These are phyloP conservation scores for Typha latifolia DNA, from an alignment of 176 grass and related monocot species.

Conservation along the genomic window DNA sequence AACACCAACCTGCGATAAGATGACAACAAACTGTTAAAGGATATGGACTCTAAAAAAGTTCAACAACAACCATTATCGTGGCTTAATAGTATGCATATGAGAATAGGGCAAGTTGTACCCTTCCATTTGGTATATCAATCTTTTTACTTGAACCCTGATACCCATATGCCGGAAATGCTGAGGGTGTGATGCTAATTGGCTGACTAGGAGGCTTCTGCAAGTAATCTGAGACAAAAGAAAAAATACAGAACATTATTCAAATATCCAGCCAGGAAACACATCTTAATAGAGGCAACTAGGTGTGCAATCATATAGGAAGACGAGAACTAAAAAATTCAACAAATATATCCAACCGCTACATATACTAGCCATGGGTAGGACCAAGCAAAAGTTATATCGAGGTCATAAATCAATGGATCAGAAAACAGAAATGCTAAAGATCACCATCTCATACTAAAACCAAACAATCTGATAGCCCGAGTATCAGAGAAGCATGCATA, in stretches of 20 bases:
- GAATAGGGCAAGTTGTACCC: conserved; percentile 27
- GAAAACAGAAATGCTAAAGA: no score
- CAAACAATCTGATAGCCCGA: no score
- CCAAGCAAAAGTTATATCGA: no score
- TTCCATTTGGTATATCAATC: conserved; percentile 87
- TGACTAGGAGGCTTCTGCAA: conserved; percentile 43
- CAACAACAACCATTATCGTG: not conserved
- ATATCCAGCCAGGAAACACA: not conserved
- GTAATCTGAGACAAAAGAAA: conserved; percentile 24
- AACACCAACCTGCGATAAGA: conserved; percentile 64
- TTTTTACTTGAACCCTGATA: conserved; percentile 67
- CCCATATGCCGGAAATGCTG: conserved; percentile 54
- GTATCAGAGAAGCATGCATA: no score
- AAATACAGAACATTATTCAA: not conserved
- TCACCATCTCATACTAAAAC: no score
- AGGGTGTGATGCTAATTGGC: conserved; percentile 17
- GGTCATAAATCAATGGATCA: no score
- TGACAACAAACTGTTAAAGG: not conserved
- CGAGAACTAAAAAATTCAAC: no score
- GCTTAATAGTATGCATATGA: not conserved
- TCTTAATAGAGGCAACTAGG: no score
- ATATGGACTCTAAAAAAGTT: not conserved
- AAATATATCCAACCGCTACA: no score
- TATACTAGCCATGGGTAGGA: no score
- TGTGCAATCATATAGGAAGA: no score